A percentile compares a stretch with the other conserved stretches of the same genome.
Evolutionary conservation across 2,329 filamentous ascomycete species (phyloP).

Genomic region (Diaporthe ilicicola): DNA sequence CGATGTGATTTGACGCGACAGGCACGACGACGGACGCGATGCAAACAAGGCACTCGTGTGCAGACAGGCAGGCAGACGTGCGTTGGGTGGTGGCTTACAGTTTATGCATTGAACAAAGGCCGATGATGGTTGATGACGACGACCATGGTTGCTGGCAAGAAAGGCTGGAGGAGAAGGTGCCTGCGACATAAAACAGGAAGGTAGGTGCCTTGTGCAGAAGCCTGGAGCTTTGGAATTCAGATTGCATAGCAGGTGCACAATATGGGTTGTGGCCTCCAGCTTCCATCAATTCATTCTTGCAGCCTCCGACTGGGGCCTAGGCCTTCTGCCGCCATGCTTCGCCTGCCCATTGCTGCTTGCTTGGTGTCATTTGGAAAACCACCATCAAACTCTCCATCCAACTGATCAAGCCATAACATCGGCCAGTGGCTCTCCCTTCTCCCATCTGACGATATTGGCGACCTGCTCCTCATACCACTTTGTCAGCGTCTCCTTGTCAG

Average conservation of each 20-base stretch:
- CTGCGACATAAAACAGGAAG: neutral
- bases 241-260: neutral
- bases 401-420: slow-evolving; percentile 20
- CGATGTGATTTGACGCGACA: neutral
- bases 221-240: neutral
- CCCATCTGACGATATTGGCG: slow-evolving; percentile 67
- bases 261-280: neutral
- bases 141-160: neutral
- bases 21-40: neutral
- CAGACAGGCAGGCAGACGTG: neutral
- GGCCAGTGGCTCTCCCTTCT: slow-evolving; percentile 25
- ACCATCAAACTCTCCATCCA: neutral
- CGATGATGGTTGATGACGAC: no score
- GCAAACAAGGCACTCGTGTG: neutral
- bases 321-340: no score
- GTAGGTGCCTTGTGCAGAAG: neutral
- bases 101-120: neutral
- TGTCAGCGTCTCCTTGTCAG: slow-evolving; percentile 69
- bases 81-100: neutral
- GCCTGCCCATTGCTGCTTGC: no score
- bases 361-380: neutral
- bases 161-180: neutral
- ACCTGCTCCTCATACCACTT: slow-evolving; percentile 74
- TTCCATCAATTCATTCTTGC: no score
- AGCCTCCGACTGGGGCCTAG: no score